Conservation (phyloP, 176 grass and related monocot species). For the Aegilops bicornis region DNA sequence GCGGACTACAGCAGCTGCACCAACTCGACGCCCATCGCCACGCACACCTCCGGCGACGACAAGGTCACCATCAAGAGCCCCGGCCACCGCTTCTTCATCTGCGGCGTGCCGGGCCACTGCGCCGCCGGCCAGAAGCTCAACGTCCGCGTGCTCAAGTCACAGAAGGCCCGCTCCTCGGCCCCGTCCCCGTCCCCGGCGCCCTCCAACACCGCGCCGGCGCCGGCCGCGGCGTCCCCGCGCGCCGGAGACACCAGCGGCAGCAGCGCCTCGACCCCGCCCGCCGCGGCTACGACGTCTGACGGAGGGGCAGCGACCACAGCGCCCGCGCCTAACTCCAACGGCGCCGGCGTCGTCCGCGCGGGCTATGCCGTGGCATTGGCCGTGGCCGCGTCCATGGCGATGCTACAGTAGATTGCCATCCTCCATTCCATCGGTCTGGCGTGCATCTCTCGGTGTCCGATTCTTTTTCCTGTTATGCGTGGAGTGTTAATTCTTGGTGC, state of each 20-base stretch:
- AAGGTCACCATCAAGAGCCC: constrained; percentile 57
- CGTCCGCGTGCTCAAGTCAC: constrained; percentile 61
- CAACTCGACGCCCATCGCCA: constrained; percentile 61
- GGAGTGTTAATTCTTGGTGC: background rate
- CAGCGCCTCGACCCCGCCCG: background rate
- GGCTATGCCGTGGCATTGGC: constrained; percentile 5
- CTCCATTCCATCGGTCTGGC: background rate
- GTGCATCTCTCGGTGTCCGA: background rate
- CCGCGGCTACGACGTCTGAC: constrained; percentile 1
- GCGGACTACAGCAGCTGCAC: constrained; percentile 63
- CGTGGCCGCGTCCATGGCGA: background rate
- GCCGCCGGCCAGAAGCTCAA: constrained; percentile 67
- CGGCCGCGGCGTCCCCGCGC: background rate
- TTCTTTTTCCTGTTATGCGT: constrained; percentile 26
- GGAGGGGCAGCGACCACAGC: background rate
- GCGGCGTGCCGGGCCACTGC: constrained; percentile 71
- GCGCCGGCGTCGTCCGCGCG: background rate
- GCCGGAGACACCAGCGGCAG: background rate
- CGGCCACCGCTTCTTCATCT: constrained; percentile 91
- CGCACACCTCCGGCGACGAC: constrained; percentile 71
- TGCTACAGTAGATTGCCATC: constrained; percentile 4
- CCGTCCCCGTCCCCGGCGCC: constrained; percentile 49
- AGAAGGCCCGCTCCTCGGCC: constrained; percentile 34
- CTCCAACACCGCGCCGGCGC: background rate
- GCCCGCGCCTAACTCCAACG: constrained; percentile 35